Percentiles rank a stretch among this genome's conserved stretches.
Evolutionary conservation across 2,329 filamentous ascomycete species (phyloP).

Genomic region (Didymella lethalis): DNA sequence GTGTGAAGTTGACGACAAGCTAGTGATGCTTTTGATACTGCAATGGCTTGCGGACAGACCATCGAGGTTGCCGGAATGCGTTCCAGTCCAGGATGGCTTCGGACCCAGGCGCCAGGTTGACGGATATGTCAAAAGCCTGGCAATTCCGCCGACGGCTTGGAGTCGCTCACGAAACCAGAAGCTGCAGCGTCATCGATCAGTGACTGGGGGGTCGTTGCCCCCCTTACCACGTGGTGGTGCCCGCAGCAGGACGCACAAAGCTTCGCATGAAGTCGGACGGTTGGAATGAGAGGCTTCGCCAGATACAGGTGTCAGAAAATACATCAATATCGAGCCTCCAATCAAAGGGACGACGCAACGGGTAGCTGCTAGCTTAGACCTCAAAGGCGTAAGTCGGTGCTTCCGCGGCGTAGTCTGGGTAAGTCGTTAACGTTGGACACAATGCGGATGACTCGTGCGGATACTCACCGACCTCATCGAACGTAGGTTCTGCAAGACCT

Average conservation of each 20-base stretch:
- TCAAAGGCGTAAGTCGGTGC: not conserved
- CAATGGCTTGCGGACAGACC: not conserved
- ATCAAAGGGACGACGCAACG: not conserved
- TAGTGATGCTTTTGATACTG: not conserved
- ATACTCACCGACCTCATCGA: too few species aligned
- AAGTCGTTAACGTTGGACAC: not conserved
- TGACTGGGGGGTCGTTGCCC: not conserved
- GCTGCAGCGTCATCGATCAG: not conserved
- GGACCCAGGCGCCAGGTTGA: not conserved
- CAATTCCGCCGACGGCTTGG: not conserved
- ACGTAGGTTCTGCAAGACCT: too few species aligned
- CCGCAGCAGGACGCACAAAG: not conserved
- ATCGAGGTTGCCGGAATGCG: not conserved
- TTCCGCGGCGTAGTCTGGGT: not conserved
- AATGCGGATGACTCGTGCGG: not conserved
- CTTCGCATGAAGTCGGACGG: not conserved
- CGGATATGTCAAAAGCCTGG: not conserved
- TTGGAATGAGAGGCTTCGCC: not conserved
- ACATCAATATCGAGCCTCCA: not conserved
- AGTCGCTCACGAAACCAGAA: not conserved
- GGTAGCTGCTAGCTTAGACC: not conserved
- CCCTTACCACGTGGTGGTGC: not conserved
- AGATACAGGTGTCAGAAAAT: not conserved
- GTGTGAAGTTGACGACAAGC: not conserved
- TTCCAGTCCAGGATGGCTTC: not conserved